Base-by-base conservation (phyloP, 2,329 filamentous ascomycete genomes). In the Metarhizium sp. region DNA sequence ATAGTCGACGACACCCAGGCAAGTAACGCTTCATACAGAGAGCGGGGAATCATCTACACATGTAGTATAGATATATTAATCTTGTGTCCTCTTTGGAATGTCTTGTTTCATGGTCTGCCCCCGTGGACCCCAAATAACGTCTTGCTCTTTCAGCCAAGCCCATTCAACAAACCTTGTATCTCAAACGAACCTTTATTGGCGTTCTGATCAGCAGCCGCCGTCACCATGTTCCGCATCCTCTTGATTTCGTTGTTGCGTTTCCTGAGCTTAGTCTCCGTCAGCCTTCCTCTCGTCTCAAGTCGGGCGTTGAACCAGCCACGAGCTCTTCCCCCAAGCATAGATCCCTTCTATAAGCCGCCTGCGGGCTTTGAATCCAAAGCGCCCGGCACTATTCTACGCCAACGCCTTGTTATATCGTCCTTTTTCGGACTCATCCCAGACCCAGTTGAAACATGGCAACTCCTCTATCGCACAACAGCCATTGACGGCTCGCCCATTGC, bases 381-480 rank as follows among this genome's bases (percentile, higher is more conserved):
- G 8, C 59, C 61, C 2, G 64, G 63, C 14, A 57, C 57, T 10
- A 64, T 67, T 43, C 40, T 66, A 36, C 52, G 54, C 6, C 55
- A 60, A 16, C 58, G 63, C 2, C 32, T 30, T 18, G 58, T 63
- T 20, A 56, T 67, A 16, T 25, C 59, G 7, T 52, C 51, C 3
- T 58, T 51, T 34, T 49, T 62, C 53, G 38, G 38, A 5, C 38
- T 40, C 2, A 40, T 40, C 13, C 38, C 38, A 16, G 38, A 40
- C 14, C 38, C 38, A 16, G 38, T 40, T 13, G 38, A 40, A 16
- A 40, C 38, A 16, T 40, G 38, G 38, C 69, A 75, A 54, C 62
- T 76, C 46, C 65, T 74, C 2, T 75, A 73, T 55, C 65, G 70
- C 6, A 71, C 72, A 11, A 71, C 65, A 2, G 67, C 74, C 57